Percentiles rank a stretch among this genome's conserved stretches.
Evolutionary conservation across 176 grass and related monocot genomes (phyloP).

Genomic region (Carex myosuroides): DNA sequence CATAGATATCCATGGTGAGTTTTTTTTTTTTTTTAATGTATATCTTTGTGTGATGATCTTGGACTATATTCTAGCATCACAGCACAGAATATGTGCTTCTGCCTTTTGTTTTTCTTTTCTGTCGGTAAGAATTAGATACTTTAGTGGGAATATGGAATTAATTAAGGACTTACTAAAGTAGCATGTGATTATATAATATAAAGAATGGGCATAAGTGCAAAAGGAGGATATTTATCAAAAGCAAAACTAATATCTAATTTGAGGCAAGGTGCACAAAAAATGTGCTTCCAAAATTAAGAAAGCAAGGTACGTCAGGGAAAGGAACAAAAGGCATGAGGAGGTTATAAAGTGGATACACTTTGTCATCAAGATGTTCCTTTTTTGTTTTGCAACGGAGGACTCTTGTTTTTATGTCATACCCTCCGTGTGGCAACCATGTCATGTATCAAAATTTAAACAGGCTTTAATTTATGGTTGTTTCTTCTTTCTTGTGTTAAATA

Average conservation of each 20-base stretch:
- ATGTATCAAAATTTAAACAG: background rate
- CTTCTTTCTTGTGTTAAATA: background rate
- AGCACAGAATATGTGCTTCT: constrained; percentile 9
- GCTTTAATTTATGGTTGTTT: background rate
- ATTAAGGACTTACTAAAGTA: background rate
- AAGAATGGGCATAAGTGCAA: background rate
- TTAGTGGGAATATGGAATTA: background rate
- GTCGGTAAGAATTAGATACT: background rate
- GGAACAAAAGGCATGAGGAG: constrained; percentile 22
- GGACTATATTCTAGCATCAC: background rate
- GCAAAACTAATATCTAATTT: background rate
- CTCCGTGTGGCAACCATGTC: background rate
- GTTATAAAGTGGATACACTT: constrained; percentile 18
- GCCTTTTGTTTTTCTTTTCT: background rate
- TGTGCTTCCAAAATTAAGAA: constrained; percentile 22
- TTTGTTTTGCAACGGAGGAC: constrained; percentile 4
- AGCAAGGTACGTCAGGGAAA: constrained; percentile 20
- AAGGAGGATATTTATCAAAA: constrained; percentile 7
- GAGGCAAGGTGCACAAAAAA: constrained; percentile 15
- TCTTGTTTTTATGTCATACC: constrained; percentile 15
- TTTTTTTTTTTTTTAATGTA: too few species aligned
- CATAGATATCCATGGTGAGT: too few species aligned
- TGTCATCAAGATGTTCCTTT: constrained; percentile 14
- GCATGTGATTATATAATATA: background rate
- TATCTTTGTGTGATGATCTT: too few species aligned